Percentiles rank a stretch among this genome's conserved stretches.
Conservation (phyloP, 1,284 basidiomycete species). For the Trichosporon coremiiforme region DNA sequence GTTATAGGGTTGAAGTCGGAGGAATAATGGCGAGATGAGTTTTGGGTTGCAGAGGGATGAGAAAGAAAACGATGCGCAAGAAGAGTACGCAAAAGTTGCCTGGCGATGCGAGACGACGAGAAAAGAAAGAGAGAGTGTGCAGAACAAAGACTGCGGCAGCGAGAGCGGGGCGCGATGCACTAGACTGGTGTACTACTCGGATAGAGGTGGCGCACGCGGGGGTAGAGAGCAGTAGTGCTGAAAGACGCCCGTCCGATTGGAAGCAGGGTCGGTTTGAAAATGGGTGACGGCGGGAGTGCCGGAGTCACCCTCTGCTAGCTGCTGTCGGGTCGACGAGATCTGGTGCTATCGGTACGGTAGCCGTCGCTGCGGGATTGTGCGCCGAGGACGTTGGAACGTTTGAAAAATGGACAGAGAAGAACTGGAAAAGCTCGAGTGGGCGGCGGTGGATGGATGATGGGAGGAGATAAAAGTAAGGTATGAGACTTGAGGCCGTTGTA, state of each 20-base stretch:
- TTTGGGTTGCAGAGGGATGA: neutral
- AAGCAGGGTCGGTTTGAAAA: slow-evolving; percentile 4
- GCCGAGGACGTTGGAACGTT: neutral
- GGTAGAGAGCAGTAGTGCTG: neutral
- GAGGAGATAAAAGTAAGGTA: neutral
- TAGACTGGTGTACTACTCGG: neutral
- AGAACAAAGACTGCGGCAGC: neutral
- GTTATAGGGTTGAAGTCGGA: neutral
- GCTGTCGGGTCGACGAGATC: neutral
- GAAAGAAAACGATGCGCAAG: neutral
- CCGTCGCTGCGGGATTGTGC: neutral
- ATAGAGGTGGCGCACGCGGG: neutral
- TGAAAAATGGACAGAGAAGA: neutral
- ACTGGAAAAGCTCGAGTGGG: neutral
- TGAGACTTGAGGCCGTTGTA: neutral
- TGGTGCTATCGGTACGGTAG: neutral
- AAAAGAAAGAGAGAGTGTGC: slow-evolving; percentile 3
- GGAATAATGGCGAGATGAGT: neutral
- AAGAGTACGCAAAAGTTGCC: neutral
- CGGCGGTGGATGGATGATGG: neutral
- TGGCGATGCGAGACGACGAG: neutral
- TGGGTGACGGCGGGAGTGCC: slow-evolving; percentile 8
- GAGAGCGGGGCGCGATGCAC: neutral
- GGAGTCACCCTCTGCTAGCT: neutral
- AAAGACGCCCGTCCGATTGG: neutral